phyloP scores from a whole-genome alignment of 345 rosid genomes.

The Salix purpurea region DNA sequence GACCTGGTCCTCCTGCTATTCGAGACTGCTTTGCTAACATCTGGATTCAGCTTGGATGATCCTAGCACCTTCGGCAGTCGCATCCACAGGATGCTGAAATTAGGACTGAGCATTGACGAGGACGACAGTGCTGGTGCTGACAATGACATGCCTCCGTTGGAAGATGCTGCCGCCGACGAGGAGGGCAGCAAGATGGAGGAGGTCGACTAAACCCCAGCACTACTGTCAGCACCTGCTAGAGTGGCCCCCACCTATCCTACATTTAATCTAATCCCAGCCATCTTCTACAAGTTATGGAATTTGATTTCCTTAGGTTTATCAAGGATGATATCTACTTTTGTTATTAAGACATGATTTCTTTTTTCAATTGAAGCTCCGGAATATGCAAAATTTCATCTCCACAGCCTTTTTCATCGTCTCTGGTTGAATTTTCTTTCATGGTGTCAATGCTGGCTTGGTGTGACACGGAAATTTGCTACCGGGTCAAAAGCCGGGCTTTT shows the following conservation, averaged over 20 bases:
- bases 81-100: conserved; percentile 19
- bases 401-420: background rate
- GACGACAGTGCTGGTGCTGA: conserved; percentile 6
- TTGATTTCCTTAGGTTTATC: background rate
- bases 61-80: conserved; percentile 20
- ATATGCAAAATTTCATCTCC: background rate
- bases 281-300: background rate
- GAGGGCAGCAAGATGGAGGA: conserved; percentile 24
- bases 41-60: conserved; percentile 19
- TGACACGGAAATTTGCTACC: too few relatives aligned
- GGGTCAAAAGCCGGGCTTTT: too few relatives aligned
- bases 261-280: background rate
- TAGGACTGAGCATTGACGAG: conserved; percentile 17
- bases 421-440: too few relatives aligned
- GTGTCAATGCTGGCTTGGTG: too few relatives aligned
- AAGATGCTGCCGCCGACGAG: conserved; percentile 7
- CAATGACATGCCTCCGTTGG: conserved; percentile 7
- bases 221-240: background rate
- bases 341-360: background rate
- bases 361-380: background rate
- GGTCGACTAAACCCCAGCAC: conserved; percentile 4
- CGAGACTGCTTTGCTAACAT: conserved; percentile 18
- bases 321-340: background rate
- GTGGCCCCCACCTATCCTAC: background rate
- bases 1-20: conserved; percentile 13